Evolutionary conservation across 179 eudicot species (phyloP), one percentile per base, ranked within the genome.

Genomic region (Sideroxylon spinosum): DNA sequence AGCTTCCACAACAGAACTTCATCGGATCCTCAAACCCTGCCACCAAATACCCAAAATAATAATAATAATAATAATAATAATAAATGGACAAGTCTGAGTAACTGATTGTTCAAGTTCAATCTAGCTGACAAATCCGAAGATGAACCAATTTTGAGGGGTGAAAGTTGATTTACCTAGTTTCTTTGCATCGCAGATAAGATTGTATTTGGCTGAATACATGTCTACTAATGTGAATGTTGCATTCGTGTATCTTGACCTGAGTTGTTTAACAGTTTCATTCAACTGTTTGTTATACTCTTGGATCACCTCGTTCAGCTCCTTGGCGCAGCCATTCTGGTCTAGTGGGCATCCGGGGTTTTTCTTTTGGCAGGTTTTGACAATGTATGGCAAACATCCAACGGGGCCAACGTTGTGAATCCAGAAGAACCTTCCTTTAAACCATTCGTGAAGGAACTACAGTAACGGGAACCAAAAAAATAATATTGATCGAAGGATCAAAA

Each of bases 1-100:
- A 67, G 74, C 78, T 78, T 22, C 86, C 88, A 70, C 84, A 81
- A 44, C 86, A 83, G 14, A 72, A 81, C 57, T 61, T 71, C n/a
- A 73, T 67, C 49, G 84, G 84, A 76, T 78, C 80, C 6, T 61
- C 76, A 52, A 85, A 81, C 6, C 81, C 86, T 81, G 84, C 74
- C 25, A 48, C 14, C 68, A 16, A 55, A 13, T 37, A 37, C 44
- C 44, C 44, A 1, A n/a, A 37, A 37, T 3, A 37, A 37, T 3
- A 37, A 37, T 3, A 37, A 37, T 3, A 37, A 37, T n/a, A 37
- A 37, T 3, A 37, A 37, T 3, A 37, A 37, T 3, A 37, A 37
- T 3, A 37, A 37, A 1, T 1, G 5, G 44, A 1, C 44, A 37
- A 37, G 44, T 37, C 44, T 37, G 44, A 37, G 44, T 37, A 37